Evolutionary conservation across 169 alveolate genomes (phyloP), one percentile per base, ranked within the genome.

Genomic region (Besnoitia besnoiti): DNA sequence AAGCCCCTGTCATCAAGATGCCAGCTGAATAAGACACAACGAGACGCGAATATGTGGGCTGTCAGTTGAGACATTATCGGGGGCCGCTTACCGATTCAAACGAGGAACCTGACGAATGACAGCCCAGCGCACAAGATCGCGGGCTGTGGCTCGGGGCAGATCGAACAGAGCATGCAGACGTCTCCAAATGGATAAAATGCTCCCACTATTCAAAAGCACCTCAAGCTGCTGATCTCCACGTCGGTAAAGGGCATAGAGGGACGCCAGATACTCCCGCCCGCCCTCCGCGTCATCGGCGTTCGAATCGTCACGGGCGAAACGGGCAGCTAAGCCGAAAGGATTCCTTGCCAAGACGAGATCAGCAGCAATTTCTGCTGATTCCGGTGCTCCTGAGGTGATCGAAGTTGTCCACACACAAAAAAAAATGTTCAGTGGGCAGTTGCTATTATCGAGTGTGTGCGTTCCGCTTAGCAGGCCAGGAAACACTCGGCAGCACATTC

Each of bases 41-140:
- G 24, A 51, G 67, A 51, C 14, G 67, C 67, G 67, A 51, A 16
- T 51, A 14, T 51, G 67, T 51, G n/a, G n/a, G n/a, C n/a, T n/a
- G n/a, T n/a, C n/a, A n/a, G n/a, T n/a, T n/a, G n/a, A n/a, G n/a
- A n/a, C n/a, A n/a, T n/a, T n/a, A 33, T 35, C 0, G 33, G 27
- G 46, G 0, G 21, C 19, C 44, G 77, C 90, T 37, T 59, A 90
- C 94, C 90, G 79, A 79, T 90, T 90, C 39, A 90, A 85, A 35
- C 94, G 27, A n/a, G 94, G 94, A 4, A 90, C 94, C 44, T 90
- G 94, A 44, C 94, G 85, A 37, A 90, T 89, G 67, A 90, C 59
- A 30, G 90, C 62, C 94, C 94, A 90, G 55, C 85, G 85, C 46
- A 90, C 47, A n/a, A 82, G 77, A 35, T 90, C 94, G 21, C 62